Evolutionary conservation across 768 basidiomycete species (phyloP), one percentile per base, ranked within the genome.

Genomic region (Collybiopsis luxurians): DNA sequence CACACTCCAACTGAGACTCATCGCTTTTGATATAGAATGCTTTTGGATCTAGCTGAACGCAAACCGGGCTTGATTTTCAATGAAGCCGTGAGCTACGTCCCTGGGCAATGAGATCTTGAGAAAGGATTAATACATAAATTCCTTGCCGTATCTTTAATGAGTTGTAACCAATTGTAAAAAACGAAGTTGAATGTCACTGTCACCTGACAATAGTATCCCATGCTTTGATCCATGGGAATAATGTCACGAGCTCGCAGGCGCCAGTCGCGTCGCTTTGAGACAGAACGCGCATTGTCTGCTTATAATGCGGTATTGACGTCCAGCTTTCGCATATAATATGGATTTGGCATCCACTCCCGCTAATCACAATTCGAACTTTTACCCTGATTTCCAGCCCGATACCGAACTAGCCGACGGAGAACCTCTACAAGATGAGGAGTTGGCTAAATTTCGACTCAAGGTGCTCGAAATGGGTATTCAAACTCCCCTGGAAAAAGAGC

Each of bases 21-120:
- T 21, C 28, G 30, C 50, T 6, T n/a, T 38, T 54, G 28, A 21
- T 42, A 27, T 26, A 61, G 60, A 31, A 89, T 90, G 87, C 73
- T 91, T 19, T 69, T 91, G 53, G 89, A 92, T 62, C 74, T 92
- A 31, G 89, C 90, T 40, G 74, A 81, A 60, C 77, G 89, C 58
- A 90, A 90, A 67, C 90, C 90, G 3, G 74, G 76, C 48, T 73
- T 91, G 27, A 81, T 91, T 47, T 77, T 92, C 66, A 79, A 79
- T 46, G 69, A 71, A 24, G 73, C 74, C 59, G 74, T 77, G 61
- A 78, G 80, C 49, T 90, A 90, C 62, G 42, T 44, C n/a, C 53
- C 53, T 21, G 53, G 53, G 24, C 2, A 44, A 26, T 54, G 30
- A 53, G 13, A 11, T 44, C 5, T 9, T 44, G n/a, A n/a, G n/a